A percentile compares a stretch with the other conserved stretches of the same genome.
These are phyloP conservation scores for Trypanosoma platydactyli DNA, from an alignment of 208 protist species.

Conservation along the genomic window DNA sequence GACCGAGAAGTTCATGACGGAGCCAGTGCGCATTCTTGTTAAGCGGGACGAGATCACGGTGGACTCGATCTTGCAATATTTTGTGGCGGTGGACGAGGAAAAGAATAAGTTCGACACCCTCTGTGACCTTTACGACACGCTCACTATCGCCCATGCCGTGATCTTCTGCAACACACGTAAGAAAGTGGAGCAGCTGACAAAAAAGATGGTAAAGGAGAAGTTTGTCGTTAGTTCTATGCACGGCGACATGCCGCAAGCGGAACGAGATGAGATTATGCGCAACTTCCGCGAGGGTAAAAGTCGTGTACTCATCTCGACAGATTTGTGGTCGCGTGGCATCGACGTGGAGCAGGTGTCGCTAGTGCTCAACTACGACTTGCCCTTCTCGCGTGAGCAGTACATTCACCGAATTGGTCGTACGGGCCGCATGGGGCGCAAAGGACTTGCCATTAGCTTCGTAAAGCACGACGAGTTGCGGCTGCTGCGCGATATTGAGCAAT, in stretches of 20 bases:
- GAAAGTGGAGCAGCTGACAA: slow-evolving; percentile 99
- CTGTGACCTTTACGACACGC: slow-evolving; percentile 98
- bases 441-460: slow-evolving; percentile 99
- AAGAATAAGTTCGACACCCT: slow-evolving; percentile 99
- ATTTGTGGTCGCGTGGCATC: slow-evolving; percentile 95
- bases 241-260: slow-evolving; percentile 97
- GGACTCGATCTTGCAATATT: slow-evolving; percentile 98
- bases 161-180: slow-evolving; percentile 99
- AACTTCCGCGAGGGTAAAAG: slow-evolving; percentile 96
- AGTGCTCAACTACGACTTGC: slow-evolving; percentile 99
- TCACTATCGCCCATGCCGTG: slow-evolving; percentile 98
- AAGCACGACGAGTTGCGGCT: slow-evolving; percentile 92
- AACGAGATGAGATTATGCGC: slow-evolving; percentile 98
- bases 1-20: slow-evolving; percentile 98
- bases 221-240: slow-evolving; percentile 97
- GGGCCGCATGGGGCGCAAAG: slow-evolving; percentile 97
- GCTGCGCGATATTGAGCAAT: slow-evolving; percentile 96
- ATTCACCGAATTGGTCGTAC: slow-evolving; percentile 96
- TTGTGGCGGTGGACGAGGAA: slow-evolving; percentile 97
- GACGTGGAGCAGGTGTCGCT: slow-evolving; percentile 98
- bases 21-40: slow-evolving; percentile 98
- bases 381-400: slow-evolving; percentile 92
- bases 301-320: slow-evolving; percentile 99
- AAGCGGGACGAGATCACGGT: slow-evolving; percentile 99
- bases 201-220: slow-evolving; percentile 94